Evolutionary conservation across 2,329 filamentous ascomycete genomes (phyloP).

Genomic region (Alternaria tenuissima): DNA sequence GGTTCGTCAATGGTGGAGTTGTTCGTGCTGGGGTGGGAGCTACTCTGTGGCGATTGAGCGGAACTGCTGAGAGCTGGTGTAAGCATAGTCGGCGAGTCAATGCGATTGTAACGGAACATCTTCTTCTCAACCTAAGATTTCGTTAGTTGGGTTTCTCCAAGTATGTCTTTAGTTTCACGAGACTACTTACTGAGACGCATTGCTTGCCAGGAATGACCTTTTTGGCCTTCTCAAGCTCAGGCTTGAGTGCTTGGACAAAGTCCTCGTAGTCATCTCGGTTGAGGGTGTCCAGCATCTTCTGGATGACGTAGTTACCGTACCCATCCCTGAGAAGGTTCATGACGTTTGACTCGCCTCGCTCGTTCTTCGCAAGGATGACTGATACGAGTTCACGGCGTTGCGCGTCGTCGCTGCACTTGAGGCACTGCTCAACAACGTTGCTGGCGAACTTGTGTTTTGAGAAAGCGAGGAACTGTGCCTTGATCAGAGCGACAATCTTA

Average conservation of each 20-base stretch:
- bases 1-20: slow-evolving; percentile 62
- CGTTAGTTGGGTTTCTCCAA: slow-evolving; percentile 13
- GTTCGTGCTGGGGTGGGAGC: slow-evolving; percentile 69
- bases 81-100: slow-evolving; percentile 44
- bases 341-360: slow-evolving; percentile 74
- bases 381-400: slow-evolving; percentile 74
- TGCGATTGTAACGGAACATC: slow-evolving; percentile 54
- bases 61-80: slow-evolving; percentile 73
- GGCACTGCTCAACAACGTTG: slow-evolving; percentile 95
- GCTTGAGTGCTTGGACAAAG: slow-evolving; percentile 54
- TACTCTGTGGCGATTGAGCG: slow-evolving; percentile 74
- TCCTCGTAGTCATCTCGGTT: slow-evolving; percentile 51
- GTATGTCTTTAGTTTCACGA: neutral
- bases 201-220: slow-evolving; percentile 54
- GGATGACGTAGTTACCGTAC: slow-evolving; percentile 95
- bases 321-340: slow-evolving; percentile 85
- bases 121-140: slow-evolving; percentile 55
- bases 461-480: slow-evolving; percentile 73
- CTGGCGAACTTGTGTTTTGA: slow-evolving; percentile 97
- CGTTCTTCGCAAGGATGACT: slow-evolving; percentile 57
- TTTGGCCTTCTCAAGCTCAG: slow-evolving; percentile 57
- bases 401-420: slow-evolving; percentile 72
- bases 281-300: slow-evolving; percentile 74
- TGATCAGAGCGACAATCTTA: slow-evolving; percentile 77
- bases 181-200: slow-evolving; percentile 47